A percentile compares a stretch with the other conserved stretches of the same genome.
These are phyloP conservation scores for Davidsoniella australis DNA, from an alignment of 2,329 filamentous ascomycete genomes.

Conservation along the genomic window DNA sequence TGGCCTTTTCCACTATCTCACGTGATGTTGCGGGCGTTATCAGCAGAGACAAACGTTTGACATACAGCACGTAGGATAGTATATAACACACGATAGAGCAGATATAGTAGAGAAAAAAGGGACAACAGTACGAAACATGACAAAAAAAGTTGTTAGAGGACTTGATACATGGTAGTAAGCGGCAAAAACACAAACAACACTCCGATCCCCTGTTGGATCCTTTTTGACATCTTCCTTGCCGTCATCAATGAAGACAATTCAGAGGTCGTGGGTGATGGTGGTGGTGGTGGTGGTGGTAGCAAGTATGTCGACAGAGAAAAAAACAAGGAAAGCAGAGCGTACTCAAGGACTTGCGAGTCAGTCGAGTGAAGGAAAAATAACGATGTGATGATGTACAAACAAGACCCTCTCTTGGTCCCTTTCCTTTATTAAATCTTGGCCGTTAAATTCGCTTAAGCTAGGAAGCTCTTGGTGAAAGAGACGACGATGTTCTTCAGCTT, in stretches of 20 bases:
- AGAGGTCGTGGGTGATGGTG: too few relatives aligned
- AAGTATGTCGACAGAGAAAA: constrained; percentile 2
- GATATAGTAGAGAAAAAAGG: neutral
- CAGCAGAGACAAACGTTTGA: too few relatives aligned
- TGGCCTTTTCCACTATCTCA: too few relatives aligned
- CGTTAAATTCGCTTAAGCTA: constrained; percentile 27
- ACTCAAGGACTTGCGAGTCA: constrained; percentile 45
- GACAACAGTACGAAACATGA: neutral
- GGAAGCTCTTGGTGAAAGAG: constrained; percentile 90
- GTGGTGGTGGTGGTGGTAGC: neutral
- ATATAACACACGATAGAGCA: neutral
- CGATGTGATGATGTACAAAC: constrained; percentile 29
- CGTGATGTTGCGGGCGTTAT: too few relatives aligned
- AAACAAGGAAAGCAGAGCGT: constrained; percentile 16
- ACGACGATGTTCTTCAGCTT: constrained; percentile 61
- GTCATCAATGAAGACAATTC: neutral
- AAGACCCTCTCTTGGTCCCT: constrained; percentile 21
- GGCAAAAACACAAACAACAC: constrained; percentile 6
- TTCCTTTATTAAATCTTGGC: constrained; percentile 15
- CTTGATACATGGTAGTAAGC: neutral
- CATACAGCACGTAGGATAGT: too few relatives aligned
- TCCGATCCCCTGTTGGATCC: constrained; percentile 4
- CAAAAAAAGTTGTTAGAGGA: neutral
- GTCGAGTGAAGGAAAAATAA: constrained; percentile 28
- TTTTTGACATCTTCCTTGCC: constrained; percentile 6